Evolutionary conservation across 257 asterid species (phyloP).

Genomic region (Catharanthus roseus): DNA sequence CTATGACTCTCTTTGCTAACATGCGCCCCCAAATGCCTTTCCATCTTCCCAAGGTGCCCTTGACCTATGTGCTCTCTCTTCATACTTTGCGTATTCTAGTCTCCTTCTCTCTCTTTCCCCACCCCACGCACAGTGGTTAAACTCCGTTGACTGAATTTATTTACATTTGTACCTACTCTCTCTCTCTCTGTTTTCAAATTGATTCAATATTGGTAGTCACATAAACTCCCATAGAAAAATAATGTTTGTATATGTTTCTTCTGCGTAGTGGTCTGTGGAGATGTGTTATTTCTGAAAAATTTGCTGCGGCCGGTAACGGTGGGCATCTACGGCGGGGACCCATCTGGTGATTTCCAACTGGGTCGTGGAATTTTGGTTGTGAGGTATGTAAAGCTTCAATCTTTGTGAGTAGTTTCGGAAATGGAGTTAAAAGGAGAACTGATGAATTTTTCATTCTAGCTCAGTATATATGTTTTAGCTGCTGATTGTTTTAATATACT

Average conservation of each 20-base stretch:
- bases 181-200: constrained; percentile 4
- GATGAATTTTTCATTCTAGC: constrained; percentile 18
- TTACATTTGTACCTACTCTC: constrained; percentile 9
- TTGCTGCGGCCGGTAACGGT: constrained; percentile 22
- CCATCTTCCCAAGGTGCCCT: constrained; percentile 24
- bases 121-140: constrained; percentile 26
- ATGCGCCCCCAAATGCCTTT: constrained; percentile 21
- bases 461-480: constrained; percentile 2
- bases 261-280: background rate
- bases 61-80: constrained; percentile 45
- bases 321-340: constrained; percentile 11
- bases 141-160: constrained; percentile 44
- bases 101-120: constrained; percentile 24
- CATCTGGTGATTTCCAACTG: constrained; percentile 24
- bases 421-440: constrained; percentile 18
- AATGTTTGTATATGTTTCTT: constrained; percentile 9
- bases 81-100: constrained; percentile 61
- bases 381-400: constrained; percentile 15
- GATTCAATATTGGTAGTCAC: background rate
- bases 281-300: constrained; percentile 7
- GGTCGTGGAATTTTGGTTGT: constrained; percentile 24
- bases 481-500: constrained; percentile 1
- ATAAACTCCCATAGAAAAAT: background rate
- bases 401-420: constrained; percentile 13
- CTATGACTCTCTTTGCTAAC: constrained; percentile 17